Percentiles rank a stretch among this genome's conserved stretches.
phyloP scores from a whole-genome alignment of 495 filamentous ascomycete species.

The Acidiella bohemica region DNA sequence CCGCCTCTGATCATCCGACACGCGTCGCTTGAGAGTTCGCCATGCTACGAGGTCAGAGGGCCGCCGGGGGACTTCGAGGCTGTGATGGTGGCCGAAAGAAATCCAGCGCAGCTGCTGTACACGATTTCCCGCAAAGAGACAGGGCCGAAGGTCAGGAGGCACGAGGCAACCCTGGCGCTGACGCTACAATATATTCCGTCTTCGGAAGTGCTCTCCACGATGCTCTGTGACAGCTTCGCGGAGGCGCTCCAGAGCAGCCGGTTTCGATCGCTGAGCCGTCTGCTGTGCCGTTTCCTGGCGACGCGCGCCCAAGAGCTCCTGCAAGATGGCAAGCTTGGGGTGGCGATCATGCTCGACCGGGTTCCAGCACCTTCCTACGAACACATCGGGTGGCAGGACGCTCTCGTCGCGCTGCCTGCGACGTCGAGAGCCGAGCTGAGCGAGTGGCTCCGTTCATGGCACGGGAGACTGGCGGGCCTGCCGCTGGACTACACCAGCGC shows the following conservation, averaged over 20 bases:
- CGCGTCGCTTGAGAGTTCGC: conserved; percentile 56
- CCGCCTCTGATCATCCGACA: conserved; percentile 62
- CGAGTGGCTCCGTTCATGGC: conserved; percentile 27
- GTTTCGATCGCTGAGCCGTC: conserved; percentile 33
- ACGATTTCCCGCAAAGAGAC: conserved; percentile 41
- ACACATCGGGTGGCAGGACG: conserved; percentile 25
- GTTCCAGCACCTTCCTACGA: conserved; percentile 21
- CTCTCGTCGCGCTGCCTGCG: conserved; percentile 21
- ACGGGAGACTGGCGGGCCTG: conserved; percentile 18
- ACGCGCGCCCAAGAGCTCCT: conserved; percentile 19
- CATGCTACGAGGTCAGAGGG: conserved; percentile 51
- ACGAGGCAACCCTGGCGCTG: conserved; percentile 43
- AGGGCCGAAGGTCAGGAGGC: conserved; percentile 13
- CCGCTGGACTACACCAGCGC: conserved; percentile 2
- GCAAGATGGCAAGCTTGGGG: conserved; percentile 17
- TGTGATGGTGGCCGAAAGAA: conserved; percentile 59
- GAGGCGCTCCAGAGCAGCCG: conserved; percentile 33
- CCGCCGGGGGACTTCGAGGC: conserved; percentile 36
- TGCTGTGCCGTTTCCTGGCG: conserved; percentile 34
- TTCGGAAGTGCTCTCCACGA: conserved; percentile 44
- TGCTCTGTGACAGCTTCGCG: conserved; percentile 33
- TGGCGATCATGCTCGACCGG: conserved; percentile 20
- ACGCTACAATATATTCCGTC: conserved; percentile 66
- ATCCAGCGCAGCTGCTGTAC: conserved; percentile 72
- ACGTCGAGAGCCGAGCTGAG: conserved; percentile 13